Conservation (phyloP, 2,329 filamentous ascomycete genomes). For the Xenoacremonium recifei region DNA sequence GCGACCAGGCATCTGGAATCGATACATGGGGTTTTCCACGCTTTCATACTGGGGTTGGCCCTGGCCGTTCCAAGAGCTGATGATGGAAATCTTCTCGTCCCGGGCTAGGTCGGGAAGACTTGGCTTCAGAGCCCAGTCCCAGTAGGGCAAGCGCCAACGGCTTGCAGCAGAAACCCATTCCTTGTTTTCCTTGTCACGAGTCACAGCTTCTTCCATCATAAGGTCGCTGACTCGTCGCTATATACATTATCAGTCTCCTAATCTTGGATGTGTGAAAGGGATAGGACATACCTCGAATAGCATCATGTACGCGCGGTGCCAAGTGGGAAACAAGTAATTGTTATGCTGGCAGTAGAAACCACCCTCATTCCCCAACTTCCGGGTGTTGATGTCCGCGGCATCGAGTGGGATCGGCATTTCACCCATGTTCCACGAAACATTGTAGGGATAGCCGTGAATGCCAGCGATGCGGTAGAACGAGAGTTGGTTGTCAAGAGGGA, state of each 20-base stretch:
- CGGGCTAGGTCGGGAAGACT: too few relatives aligned
- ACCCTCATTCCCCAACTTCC: background rate
- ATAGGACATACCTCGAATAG: constrained; percentile 3
- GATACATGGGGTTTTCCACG: constrained; percentile 3
- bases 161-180: background rate
- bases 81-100: background rate
- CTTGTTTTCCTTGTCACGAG: background rate
- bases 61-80: too few relatives aligned
- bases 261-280: too few relatives aligned
- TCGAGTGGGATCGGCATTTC: background rate
- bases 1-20: background rate
- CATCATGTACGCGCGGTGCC: constrained; percentile 9
- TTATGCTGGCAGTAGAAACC: constrained; percentile 6
- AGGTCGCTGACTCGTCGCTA: background rate
- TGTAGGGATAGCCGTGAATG: background rate
- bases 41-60: too few relatives aligned
- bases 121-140: constrained; percentile 10
- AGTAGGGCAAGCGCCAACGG: constrained; percentile 8
- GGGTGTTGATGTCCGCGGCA: too few relatives aligned
- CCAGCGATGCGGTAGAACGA: background rate
- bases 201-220: background rate
- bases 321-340: constrained; percentile 3
- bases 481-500: background rate
- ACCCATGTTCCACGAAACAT: background rate
- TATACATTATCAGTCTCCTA: too few relatives aligned